phyloP scores from a whole-genome alignment of 1,284 basidiomycete genomes.

The Sphagnurus paluster region DNA sequence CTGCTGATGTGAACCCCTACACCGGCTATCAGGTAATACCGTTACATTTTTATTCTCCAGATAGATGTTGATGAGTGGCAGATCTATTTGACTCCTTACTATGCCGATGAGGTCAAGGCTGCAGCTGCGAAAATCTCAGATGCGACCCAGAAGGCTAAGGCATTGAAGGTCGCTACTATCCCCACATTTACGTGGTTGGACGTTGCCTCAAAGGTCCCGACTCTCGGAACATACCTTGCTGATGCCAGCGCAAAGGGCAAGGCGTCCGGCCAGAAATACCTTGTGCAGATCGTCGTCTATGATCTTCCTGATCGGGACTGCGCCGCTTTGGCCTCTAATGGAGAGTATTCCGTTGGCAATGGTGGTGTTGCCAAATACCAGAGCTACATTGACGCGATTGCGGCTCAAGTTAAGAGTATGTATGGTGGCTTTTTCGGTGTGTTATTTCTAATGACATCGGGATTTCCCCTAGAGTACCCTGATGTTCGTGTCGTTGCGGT shows the following conservation, averaged over 20 bases:
- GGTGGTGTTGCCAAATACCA: conserved; percentile 56
- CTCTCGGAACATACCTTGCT: conserved; percentile 54
- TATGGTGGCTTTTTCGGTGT: conserved; percentile 4
- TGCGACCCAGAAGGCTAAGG: conserved; percentile 47
- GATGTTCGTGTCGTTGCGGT: conserved; percentile 62
- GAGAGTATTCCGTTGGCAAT: conserved; percentile 60
- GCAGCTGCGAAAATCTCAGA: conserved; percentile 53
- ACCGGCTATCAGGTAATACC: conserved; percentile 41
- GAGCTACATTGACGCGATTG: conserved; percentile 62
- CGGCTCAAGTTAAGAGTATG: conserved; percentile 54
- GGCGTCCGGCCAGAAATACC: conserved; percentile 46
- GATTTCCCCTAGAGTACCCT: conserved; percentile 45
- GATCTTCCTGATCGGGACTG: conserved; percentile 66
- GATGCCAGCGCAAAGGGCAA: conserved; percentile 45
- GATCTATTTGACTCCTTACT: conserved; percentile 54
- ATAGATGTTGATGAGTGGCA: conserved; percentile 16
- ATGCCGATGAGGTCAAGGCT: conserved; percentile 49
- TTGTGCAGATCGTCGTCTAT: conserved; percentile 65
- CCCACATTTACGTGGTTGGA: conserved; percentile 67
- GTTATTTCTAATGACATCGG: conserved; percentile 1
- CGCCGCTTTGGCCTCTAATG: conserved; percentile 63
- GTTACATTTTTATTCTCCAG: neutral
- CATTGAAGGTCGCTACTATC: conserved; percentile 50
- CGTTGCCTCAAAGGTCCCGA: conserved; percentile 49
- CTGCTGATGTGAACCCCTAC: conserved; percentile 54